A percentile compares a stretch with the other conserved stretches of the same genome.
phyloP scores from a whole-genome alignment of 441 rosid genomes.

The Gossypium gossypioides region DNA sequence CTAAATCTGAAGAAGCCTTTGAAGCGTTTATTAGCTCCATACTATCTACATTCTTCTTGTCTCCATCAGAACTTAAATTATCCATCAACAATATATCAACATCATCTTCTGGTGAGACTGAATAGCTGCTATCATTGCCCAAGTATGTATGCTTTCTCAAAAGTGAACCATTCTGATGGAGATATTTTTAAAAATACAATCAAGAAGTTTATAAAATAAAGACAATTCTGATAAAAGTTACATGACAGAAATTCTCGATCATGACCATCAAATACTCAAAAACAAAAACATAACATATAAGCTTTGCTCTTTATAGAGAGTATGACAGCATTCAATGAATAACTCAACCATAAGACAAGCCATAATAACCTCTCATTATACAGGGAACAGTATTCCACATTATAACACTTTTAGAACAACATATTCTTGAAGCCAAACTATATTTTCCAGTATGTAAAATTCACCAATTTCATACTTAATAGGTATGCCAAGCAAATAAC shows the following conservation, averaged over 20 bases:
- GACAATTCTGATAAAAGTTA: background rate
- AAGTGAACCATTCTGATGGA: slow-evolving; percentile 75
- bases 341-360: background rate
- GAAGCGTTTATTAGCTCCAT: slow-evolving; percentile 32
- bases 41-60: slow-evolving; percentile 32
- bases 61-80: slow-evolving; percentile 36
- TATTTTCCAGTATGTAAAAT: background rate
- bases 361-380: background rate
- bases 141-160: slow-evolving; percentile 78
- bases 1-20: slow-evolving; percentile 29
- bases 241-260: background rate
- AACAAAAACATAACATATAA: background rate
- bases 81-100: slow-evolving; percentile 69
- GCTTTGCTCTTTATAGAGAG: background rate
- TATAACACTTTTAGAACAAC: background rate
- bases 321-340: background rate
- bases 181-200: background rate
- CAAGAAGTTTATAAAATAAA: background rate
- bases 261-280: background rate
- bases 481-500: background rate
- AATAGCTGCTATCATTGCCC: slow-evolving; percentile 89
- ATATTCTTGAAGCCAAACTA: background rate
- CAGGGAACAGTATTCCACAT: background rate
- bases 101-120: slow-evolving; percentile 73
- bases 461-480: background rate